phyloP scores from a whole-genome alignment of 1,284 basidiomycete genomes.

The Cystobasidium slooffiae region DNA sequence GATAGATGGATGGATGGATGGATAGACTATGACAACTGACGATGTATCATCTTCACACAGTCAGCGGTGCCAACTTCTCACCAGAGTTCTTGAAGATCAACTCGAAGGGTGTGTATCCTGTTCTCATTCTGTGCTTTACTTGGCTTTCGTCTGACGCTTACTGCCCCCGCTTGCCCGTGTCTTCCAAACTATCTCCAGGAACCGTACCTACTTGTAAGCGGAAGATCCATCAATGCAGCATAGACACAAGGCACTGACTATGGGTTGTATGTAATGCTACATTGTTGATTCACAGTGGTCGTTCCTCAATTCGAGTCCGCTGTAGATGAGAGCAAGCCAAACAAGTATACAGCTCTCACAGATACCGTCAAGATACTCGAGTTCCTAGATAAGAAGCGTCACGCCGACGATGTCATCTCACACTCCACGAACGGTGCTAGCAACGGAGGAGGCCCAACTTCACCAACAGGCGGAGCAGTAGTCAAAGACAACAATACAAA shows the following conservation, averaged over 20 bases:
- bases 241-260: neutral
- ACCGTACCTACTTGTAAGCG: conserved; percentile 40
- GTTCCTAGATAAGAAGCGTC: conserved; percentile 48
- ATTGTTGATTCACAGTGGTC: conserved; percentile 30
- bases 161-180: too few species aligned
- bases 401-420: conserved; percentile 9
- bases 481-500: conserved; percentile 38
- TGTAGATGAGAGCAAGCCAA: conserved; percentile 47
- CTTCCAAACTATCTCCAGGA: neutral
- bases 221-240: too few species aligned
- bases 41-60: neutral
- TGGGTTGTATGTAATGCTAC: neutral
- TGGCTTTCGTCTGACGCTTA: neutral
- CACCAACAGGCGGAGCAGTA: neutral
- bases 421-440: neutral
- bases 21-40: neutral
- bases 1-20: neutral
- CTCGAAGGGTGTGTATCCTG: conserved; percentile 17
- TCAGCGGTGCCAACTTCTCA: conserved; percentile 42
- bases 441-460: neutral
- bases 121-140: neutral
- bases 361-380: conserved; percentile 44
- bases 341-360: conserved; percentile 50
- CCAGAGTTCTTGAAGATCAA: conserved; percentile 43
- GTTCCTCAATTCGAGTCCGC: conserved; percentile 51